phyloP scores from a whole-genome alignment of 1,139 yeast genomes.

The Protomyces arabidopsidicola region DNA sequence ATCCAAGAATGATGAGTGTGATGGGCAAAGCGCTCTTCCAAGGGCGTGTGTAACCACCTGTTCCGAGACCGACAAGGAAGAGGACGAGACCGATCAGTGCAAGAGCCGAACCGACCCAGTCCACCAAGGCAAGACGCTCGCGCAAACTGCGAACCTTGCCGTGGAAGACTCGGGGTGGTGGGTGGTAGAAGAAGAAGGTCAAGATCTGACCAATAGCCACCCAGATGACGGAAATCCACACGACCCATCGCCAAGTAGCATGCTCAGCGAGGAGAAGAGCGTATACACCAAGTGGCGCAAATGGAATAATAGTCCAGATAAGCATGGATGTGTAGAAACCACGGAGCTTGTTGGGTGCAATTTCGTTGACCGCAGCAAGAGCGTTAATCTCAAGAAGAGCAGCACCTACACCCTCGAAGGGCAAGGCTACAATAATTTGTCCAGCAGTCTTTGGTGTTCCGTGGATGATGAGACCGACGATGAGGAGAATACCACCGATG shows the following conservation, averaged over 20 bases:
- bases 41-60: slow-evolving; percentile 19
- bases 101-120: slow-evolving; percentile 8
- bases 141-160: slow-evolving; percentile 5
- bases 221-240: slow-evolving; percentile 21
- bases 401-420: slow-evolving; percentile 16
- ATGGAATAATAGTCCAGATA: slow-evolving; percentile 24
- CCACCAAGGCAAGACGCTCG: slow-evolving; percentile 5
- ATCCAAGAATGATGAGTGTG: slow-evolving; percentile 8
- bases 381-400: slow-evolving; percentile 23
- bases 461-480: slow-evolving; percentile 57
- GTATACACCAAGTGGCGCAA: slow-evolving; percentile 16
- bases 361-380: slow-evolving; percentile 23
- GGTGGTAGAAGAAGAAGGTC: slow-evolving; percentile 27
- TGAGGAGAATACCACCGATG: slow-evolving; percentile 50
- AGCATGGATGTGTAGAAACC: slow-evolving; percentile 25
- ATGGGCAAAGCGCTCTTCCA: slow-evolving; percentile 15
- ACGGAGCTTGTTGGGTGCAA: slow-evolving; percentile 22
- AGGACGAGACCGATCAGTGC: slow-evolving; percentile 13
- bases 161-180: slow-evolving; percentile 13
- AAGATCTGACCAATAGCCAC: slow-evolving; percentile 17
- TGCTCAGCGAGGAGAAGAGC: slow-evolving; percentile 12
- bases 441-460: slow-evolving; percentile 12
- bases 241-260: slow-evolving; percentile 24
- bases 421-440: slow-evolving; percentile 8
- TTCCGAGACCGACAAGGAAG: slow-evolving; percentile 24